Base-by-base conservation (phyloP, 345 rosid genomes). In the Citropsis articulata region DNA sequence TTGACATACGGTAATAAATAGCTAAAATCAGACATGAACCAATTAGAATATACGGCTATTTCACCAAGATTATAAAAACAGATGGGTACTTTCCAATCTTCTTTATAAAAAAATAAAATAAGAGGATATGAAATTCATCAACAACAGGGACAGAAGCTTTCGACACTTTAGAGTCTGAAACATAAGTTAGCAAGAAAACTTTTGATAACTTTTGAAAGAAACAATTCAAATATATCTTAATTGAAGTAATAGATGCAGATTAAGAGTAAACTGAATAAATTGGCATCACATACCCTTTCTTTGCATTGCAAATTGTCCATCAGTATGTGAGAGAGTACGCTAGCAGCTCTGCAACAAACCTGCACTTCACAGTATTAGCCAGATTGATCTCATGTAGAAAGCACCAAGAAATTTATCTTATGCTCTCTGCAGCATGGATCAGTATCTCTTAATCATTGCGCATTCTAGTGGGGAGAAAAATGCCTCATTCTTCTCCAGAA, bases 271-370 rank as follows among this genome's bases (percentile, higher is more conserved):
- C 24, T 10, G 9, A 45, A 79, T 13, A 21, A 65, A 72, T 48
- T 63, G 53, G n/a, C 27, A 79, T 6, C 70, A 55, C 80, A 64
- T 90, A 97, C 99, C 97, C 87, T 91, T 86, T 93, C 98, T 78
- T 93, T 97, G 89, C 98, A 92, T 75, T 73, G 93, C 70, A 66
- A 75, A 81, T 94, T 97, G 85, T 88, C 94, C 89, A 88, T 86
- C 60, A 97, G 85, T 65, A 97, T 77, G 85, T 97, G 94, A 74
- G 98, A 92, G 75, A 97, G 92, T 59, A 94, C 91, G 84, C 96
- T 94, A 50, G 99, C 98, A 85, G 98, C 97, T 84, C 99, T 89
- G 90, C 97, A 88, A 85, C 97, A 94, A 77, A 87, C 90, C 99
- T 97, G 89, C 77, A 81, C 72, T 79, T 84, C 64, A 85, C 81